A percentile compares a stretch with the other conserved stretches of the same genome.
These are phyloP conservation scores for Rosa lucieae DNA, from an alignment of 306 rosid species.

Conservation along the genomic window DNA sequence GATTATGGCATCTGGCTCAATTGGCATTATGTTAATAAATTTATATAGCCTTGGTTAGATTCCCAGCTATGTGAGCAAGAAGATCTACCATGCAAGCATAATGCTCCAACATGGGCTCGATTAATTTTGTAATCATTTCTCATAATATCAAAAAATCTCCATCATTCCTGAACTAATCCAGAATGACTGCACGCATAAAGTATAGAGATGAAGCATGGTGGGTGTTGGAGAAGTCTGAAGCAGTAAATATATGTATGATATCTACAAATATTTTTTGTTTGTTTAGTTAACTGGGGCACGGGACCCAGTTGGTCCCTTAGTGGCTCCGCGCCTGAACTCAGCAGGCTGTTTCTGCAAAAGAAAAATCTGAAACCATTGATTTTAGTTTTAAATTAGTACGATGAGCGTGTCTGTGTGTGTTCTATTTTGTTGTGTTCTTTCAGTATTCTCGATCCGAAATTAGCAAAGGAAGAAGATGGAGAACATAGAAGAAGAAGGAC, in stretches of 20 bases:
- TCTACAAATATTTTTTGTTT: no score
- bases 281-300: no score
- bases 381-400: no score
- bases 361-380: no score
- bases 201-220: constrained; percentile 44
- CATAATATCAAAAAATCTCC: constrained; percentile 53
- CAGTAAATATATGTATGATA: no score
- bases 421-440: no score
- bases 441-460: neutral
- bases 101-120: constrained; percentile 59
- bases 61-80: constrained; percentile 54
- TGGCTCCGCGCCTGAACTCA: no score
- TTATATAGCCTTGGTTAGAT: constrained; percentile 48
- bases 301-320: no score
- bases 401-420: no score
- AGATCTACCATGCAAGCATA: constrained; percentile 80
- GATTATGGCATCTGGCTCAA: constrained; percentile 60
- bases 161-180: constrained; percentile 61
- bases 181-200: constrained; percentile 74
- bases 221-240: no score
- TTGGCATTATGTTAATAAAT: constrained; percentile 59
- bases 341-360: no score
- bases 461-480: neutral
- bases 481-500: neutral
- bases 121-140: constrained; percentile 32